These are phyloP conservation scores for Nyssa sinensis DNA, from an alignment of 148 eudicot species.

Conservation along the genomic window DNA sequence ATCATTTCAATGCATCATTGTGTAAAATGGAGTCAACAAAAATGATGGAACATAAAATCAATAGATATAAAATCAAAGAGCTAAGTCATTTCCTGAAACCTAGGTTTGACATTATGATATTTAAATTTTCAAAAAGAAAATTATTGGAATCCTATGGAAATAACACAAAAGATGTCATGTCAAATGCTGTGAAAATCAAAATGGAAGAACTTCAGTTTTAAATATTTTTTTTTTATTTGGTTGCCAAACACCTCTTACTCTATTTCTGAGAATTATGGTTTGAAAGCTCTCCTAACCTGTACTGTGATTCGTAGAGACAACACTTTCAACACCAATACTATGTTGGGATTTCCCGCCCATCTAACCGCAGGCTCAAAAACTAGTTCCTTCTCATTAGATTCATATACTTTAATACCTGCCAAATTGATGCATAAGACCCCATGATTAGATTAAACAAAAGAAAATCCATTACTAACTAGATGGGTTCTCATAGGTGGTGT, in stretches of 20 bases:
- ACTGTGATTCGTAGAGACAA: slow-evolving; percentile 45
- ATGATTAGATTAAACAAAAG: not conserved
- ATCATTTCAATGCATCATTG: not conserved
- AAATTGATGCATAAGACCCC: not conserved
- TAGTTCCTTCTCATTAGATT: slow-evolving; percentile 69
- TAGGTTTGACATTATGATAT: not conserved
- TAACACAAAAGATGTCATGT: not conserved
- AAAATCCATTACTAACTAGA: not conserved
- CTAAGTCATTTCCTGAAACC: not conserved
- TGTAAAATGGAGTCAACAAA: not conserved
- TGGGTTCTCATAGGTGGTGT: not conserved
- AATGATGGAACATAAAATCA: not conserved
- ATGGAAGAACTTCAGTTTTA: not conserved
- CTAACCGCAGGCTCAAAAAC: slow-evolving; percentile 71
- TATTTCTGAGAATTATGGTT: not conserved
- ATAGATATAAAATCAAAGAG: not conserved
- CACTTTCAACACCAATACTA: slow-evolving; percentile 50
- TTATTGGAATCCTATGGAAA: not conserved
- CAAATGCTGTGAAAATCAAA: not conserved
- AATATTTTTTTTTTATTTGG: not conserved
- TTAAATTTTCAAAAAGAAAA: not conserved
- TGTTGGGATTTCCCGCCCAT: slow-evolving; percentile 85
- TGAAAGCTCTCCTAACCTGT: slow-evolving; percentile 48
- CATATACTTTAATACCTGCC: slow-evolving; percentile 73
- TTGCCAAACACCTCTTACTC: too few relatives aligned